These are phyloP conservation scores for Dacryopinax primogenitus DNA, from an alignment of 768 basidiomycete species.

Conservation along the genomic window DNA sequence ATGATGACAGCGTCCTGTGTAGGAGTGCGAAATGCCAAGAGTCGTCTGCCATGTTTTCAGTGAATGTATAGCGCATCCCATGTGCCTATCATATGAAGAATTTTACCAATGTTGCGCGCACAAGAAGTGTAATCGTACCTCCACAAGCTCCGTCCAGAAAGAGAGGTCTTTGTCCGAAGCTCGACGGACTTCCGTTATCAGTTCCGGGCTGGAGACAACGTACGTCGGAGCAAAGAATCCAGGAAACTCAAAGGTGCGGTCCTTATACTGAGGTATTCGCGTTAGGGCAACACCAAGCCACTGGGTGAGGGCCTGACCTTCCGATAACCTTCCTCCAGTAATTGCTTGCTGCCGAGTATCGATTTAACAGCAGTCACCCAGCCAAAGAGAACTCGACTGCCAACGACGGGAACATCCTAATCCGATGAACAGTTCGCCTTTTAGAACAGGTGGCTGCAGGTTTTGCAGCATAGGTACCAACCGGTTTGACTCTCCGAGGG, in stretches of 20 bases:
- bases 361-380: neutral
- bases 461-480: too few relatives aligned
- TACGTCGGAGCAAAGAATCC: neutral
- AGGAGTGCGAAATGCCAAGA: neutral
- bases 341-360: neutral
- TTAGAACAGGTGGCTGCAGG: too few relatives aligned
- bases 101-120: neutral
- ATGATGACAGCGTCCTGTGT: neutral
- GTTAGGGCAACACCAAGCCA: neutral
- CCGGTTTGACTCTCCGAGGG: too few relatives aligned
- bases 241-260: neutral
- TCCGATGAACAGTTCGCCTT: too few relatives aligned
- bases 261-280: neutral
- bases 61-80: neutral
- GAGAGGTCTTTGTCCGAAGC: constrained; percentile 32
- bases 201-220: constrained; percentile 13
- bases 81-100: neutral
- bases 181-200: constrained; percentile 40
- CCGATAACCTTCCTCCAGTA: neutral
- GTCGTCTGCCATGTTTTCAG: neutral
- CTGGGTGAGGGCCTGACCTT: neutral
- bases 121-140: constrained; percentile 24
- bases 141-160: constrained; percentile 22
- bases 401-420: neutral
- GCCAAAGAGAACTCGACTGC: neutral